Conservation (phyloP, 257 asterid species). For the Plantago elongata region DNA sequence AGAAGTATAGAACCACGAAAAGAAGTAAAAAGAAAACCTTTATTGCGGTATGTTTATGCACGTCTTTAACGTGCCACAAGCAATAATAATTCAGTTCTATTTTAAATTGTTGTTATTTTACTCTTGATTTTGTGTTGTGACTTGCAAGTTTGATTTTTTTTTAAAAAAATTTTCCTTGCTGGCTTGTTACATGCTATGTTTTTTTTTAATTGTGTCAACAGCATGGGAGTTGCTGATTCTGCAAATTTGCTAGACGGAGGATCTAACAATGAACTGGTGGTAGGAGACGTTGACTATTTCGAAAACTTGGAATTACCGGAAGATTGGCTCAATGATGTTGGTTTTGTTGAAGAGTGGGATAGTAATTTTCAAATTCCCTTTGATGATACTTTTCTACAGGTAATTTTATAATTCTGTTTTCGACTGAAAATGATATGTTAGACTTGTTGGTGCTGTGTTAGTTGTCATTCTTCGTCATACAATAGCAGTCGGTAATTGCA, state of each 20-base stretch:
- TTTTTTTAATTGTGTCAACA: constrained; percentile 19
- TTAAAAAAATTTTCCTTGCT: too few relatives aligned
- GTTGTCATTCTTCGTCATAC: too few relatives aligned
- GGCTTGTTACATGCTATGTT: neutral
- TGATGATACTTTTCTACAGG: too few relatives aligned
- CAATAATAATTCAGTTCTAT: neutral
- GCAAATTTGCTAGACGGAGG: constrained; percentile 31
- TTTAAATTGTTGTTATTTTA: neutral
- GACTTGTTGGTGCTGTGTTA: too few relatives aligned
- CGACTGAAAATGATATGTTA: too few relatives aligned
- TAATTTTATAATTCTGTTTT: too few relatives aligned
- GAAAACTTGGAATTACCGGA: constrained; percentile 67
- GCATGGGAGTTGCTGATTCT: constrained; percentile 48
- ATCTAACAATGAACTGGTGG: neutral
- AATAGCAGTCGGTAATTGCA: too few relatives aligned
- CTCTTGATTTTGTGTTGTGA: neutral
- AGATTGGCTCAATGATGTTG: too few relatives aligned
- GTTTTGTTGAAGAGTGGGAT: too few relatives aligned
- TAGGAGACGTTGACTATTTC: constrained; percentile 41
- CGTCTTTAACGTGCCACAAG: constrained; percentile 4
- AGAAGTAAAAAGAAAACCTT: too few relatives aligned
- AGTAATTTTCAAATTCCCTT: too few relatives aligned
- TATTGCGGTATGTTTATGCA: neutral
- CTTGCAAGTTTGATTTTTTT: neutral
- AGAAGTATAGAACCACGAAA: neutral